Evolutionary conservation across 495 filamentous ascomycete species (phyloP), one percentile per base, ranked within the genome.

Genomic region (Podospora conica): DNA sequence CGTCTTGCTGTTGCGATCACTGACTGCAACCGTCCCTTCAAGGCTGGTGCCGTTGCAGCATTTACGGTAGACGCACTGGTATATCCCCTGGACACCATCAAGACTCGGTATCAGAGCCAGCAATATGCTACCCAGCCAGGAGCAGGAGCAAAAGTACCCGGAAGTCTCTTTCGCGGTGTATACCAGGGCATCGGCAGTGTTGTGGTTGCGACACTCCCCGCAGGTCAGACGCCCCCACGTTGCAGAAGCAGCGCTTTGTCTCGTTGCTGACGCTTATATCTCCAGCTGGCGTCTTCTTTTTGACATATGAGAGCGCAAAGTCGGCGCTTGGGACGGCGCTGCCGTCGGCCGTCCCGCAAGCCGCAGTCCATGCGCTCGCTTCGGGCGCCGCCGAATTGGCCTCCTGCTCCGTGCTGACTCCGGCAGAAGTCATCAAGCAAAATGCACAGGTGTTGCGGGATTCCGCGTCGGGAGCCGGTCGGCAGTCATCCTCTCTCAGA

Each of bases 171-270:
- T 65, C 81, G 83, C 6, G 93, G 93, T 0, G 69, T 96, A 15
- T 96, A 97, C 70, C 93, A 96, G 76, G 93, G 93, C 5, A 85
- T 96, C 9, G 91, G 92, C 60, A 93, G 90, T 71, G 90, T 96
- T 2, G 87, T 96, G 6, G 75, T 97, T n/a, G 88, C 91, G 9
- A 96, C 93, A 0, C 82, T 96, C 24, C 93, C 93, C 5, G 90
- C 92, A 29, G 92, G 90, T 91, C 71, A 66, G 81, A 66, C 20
- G 24, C 20, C 53, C 54, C 40, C 21, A 18, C 31, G 9, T 55
- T n/a, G 9, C 53, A 12, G 31, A 31, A 57, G 12, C 57, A 27
- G 25, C 29, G 20, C 10, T 18, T 53, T 33, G 60, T 33, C 18
- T 12, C n/a, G 21, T 65, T 48, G 20, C 55, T 60, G 25, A 28